These are phyloP conservation scores for Ogataea pilisensis DNA, from an alignment of 805 yeast species.

Conservation along the genomic window DNA sequence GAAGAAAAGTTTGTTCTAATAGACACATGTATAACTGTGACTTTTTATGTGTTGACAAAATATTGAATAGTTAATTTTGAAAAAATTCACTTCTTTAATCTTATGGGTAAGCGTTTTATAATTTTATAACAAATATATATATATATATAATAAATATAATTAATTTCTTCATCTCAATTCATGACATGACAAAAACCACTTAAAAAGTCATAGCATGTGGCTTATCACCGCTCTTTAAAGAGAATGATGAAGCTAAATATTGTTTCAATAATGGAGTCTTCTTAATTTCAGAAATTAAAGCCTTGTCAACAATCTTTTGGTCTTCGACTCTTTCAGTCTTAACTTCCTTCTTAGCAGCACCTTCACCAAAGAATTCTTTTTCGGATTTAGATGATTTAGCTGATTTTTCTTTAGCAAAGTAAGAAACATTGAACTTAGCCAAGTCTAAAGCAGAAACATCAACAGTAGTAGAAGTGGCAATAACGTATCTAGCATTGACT, in stretches of 20 bases:
- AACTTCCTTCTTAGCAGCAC: constrained; percentile 77
- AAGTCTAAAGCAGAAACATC: constrained; percentile 75
- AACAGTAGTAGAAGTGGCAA: constrained; percentile 95
- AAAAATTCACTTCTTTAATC: too few relatives aligned
- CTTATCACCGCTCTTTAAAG: constrained; percentile 96
- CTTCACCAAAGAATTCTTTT: constrained; percentile 85
- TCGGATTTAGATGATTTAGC: constrained; percentile 82
- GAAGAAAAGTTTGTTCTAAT: too few relatives aligned
- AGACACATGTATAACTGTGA: too few relatives aligned
- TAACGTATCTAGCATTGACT: constrained; percentile 98
- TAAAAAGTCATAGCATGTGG: constrained; percentile 98
- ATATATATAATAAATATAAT: background rate
- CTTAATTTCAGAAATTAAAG: constrained; percentile 89
- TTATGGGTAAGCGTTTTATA: background rate
- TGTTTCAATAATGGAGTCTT: constrained; percentile 96
- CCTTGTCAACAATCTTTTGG: constrained; percentile 94
- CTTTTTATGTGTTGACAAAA: too few relatives aligned
- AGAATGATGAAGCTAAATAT: constrained; percentile 92
- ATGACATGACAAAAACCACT: constrained; percentile 23
- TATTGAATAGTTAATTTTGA: too few relatives aligned
- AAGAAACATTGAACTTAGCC: constrained; percentile 86
- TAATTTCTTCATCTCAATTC: background rate
- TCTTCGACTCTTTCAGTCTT: constrained; percentile 94
- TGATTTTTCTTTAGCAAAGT: constrained; percentile 94
- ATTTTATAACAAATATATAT: background rate